Conservation (phyloP, 495 filamentous ascomycete species). For the Platismatia glauca region DNA sequence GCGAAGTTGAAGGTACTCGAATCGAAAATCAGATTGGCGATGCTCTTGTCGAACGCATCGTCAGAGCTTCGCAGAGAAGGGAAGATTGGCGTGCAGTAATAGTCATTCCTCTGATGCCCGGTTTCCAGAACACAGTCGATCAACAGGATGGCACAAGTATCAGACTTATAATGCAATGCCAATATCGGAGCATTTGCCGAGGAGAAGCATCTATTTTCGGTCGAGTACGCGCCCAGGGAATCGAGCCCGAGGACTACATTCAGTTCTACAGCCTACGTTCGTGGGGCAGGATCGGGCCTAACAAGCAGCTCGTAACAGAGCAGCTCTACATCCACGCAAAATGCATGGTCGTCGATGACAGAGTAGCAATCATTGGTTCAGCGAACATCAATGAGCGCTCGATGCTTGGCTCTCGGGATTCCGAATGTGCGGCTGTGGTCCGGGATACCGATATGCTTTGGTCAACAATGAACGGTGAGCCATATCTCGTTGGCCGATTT, state of each 20-base stretch:
- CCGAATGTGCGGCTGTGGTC: conserved; percentile 84
- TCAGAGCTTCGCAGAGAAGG: conserved; percentile 69
- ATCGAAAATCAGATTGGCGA: conserved; percentile 94
- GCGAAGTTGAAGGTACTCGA: conserved; percentile 73
- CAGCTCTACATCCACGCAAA: conserved; percentile 99
- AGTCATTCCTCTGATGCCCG: conserved; percentile 91
- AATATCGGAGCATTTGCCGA: conserved; percentile 93
- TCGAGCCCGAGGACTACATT: conserved; percentile 96
- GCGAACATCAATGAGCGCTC: conserved; percentile 99
- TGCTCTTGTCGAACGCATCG: conserved; percentile 85
- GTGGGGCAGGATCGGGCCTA: conserved; percentile 87
- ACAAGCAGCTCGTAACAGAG: conserved; percentile 78
- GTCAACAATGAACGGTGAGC: conserved; percentile 82
- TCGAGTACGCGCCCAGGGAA: conserved; percentile 65
- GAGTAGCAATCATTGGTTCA: conserved; percentile 88
- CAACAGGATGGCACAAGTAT: conserved; percentile 88
- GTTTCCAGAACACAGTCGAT: conserved; percentile 96
- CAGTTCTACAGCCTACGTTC: conserved; percentile 85
- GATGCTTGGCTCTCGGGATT: conserved; percentile 85
- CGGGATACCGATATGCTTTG: conserved; percentile 89
- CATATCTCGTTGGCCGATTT: conserved; percentile 84
- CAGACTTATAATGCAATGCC: conserved; percentile 93
- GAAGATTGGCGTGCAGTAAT: conserved; percentile 94
- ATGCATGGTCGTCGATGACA: conserved; percentile 92
- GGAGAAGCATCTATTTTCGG: conserved; percentile 91